phyloP scores from a whole-genome alignment of 441 rosid genomes.

The Gossypium gossypioides region DNA sequence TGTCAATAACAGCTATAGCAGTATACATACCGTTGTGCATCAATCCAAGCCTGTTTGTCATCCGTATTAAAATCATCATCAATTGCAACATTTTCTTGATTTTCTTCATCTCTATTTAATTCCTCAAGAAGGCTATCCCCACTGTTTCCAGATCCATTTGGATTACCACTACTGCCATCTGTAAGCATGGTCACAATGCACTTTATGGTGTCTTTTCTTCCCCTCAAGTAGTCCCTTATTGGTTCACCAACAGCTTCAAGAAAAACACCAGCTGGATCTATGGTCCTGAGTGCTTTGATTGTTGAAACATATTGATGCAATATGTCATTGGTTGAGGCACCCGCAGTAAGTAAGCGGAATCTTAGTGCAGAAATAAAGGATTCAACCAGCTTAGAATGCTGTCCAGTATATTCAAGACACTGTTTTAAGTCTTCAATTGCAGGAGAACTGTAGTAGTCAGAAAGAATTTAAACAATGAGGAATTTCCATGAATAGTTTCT shows the following conservation, averaged over 20 bases:
- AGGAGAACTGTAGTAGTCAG: slow-evolving; percentile 52
- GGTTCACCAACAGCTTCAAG: slow-evolving; percentile 98
- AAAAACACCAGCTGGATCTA: slow-evolving; percentile 87
- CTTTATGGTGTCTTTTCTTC: slow-evolving; percentile 88
- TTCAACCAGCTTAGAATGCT: slow-evolving; percentile 85
- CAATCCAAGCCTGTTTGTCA: slow-evolving; percentile 88
- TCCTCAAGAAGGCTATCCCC: slow-evolving; percentile 99
- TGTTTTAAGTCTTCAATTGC: slow-evolving; percentile 92
- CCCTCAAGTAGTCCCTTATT: slow-evolving; percentile 80
- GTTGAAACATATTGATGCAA: slow-evolving; percentile 94
- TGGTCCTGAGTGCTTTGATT: slow-evolving; percentile 84
- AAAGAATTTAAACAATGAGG: slow-evolving; percentile 12
- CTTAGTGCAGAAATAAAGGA: slow-evolving; percentile 82
- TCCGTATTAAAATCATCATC: slow-evolving; percentile 73
- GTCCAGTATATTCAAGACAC: slow-evolving; percentile 91
- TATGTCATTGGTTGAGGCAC: slow-evolving; percentile 98
- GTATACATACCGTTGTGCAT: slow-evolving; percentile 47
- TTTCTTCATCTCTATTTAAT: slow-evolving; percentile 83
- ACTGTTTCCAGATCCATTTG: slow-evolving; percentile 67
- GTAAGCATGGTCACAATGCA: slow-evolving; percentile 98
- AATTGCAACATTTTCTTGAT: slow-evolving; percentile 52
- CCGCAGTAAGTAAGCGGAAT: slow-evolving; percentile 88
- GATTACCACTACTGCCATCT: slow-evolving; percentile 76
- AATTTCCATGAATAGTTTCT: neutral
- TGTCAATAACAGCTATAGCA: neutral